Base-by-base conservation (phyloP, 139 green algal genomes). In the Mychonastes homosphaera region DNA sequence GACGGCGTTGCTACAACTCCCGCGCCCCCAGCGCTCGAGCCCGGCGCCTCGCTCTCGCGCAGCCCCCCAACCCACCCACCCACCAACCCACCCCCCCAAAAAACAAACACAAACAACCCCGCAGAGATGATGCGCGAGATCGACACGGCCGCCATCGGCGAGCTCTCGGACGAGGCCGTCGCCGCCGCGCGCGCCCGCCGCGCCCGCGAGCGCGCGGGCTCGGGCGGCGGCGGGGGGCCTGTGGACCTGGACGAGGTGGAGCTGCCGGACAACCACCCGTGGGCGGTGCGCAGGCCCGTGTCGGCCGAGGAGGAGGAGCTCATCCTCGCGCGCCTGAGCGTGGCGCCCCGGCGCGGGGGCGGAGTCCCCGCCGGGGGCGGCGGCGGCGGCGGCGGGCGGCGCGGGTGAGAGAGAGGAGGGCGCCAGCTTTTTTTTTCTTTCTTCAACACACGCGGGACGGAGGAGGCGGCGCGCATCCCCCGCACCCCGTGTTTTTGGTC, bases 261-360 rank as follows among this genome's bases (percentile, higher is more conserved):
- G 33, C 73, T 93, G 30, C 85, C 85, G 5, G 70, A 84, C 6
- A 89, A 93, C 68, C 85, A 93, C 63, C 85, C 85, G 1, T 93
- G 81, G 67, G 84, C 84, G 12, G 72, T 78, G n/a, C 80, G 72
- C 44, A 71, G 77, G 58, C 45, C 73, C 67, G 76, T 86, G 45
- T 33, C 57, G 19, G 8, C 5, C 15, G 45, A 65, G 45, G 32
- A 65, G 59, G 30, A 40, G n/a, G 23, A 56, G 49, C 56, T 41
- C 26, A 33, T 47, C 4, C 58, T 65, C 2, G 27, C 40, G 19
- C 56, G 56, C 46, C 39, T 65, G n/a, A n/a, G n/a, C n/a, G n/a
- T n/a, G n/a, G n/a, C n/a, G n/a, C n/a, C n/a, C n/a, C n/a, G n/a
- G n/a, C n/a, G n/a, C n/a, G n/a, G 24, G 7, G 41, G 41, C 41